phyloP scores from a whole-genome alignment of 176 grass and related monocot species.

The Saccharum officinarum region DNA sequence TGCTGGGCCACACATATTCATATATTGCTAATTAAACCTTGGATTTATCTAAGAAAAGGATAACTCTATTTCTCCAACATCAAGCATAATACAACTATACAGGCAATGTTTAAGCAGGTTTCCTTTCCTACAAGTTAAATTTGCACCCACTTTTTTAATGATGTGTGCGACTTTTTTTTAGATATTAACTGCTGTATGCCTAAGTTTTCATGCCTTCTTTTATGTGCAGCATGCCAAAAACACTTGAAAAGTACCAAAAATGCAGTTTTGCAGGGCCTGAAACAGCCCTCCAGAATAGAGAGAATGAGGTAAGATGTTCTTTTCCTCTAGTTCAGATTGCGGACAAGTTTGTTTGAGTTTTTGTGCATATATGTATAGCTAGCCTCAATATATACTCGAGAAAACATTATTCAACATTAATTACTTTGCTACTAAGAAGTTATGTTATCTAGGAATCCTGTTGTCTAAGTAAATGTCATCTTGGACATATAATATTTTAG shows the following conservation, averaged over 20 bases:
- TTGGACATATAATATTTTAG: not conserved
- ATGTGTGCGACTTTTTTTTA: not conserved
- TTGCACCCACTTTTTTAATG: not conserved
- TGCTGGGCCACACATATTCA: not conserved
- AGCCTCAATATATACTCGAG: not conserved
- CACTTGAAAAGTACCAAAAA: slow-evolving; percentile 67
- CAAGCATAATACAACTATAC: not conserved
- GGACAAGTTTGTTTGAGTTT: not conserved
- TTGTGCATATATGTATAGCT: not conserved
- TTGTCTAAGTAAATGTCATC: not conserved
- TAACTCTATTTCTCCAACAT: not conserved
- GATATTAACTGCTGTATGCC: not conserved
- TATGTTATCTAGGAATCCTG: not conserved
- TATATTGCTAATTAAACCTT: not conserved
- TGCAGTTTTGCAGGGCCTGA: slow-evolving; percentile 61
- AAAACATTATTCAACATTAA: not conserved
- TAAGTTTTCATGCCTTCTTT: not conserved
- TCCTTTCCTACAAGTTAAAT: no score
- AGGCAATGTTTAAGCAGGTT: not conserved
- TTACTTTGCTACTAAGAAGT: not conserved
- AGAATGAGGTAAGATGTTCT: slow-evolving; percentile 46
- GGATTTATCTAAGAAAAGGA: not conserved
- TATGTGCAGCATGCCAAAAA: slow-evolving; percentile 57
- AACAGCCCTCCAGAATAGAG: slow-evolving; percentile 42
- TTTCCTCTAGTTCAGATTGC: not conserved